phyloP scores from a whole-genome alignment of 768 basidiomycete species.

The Suillus subalutaceus region DNA sequence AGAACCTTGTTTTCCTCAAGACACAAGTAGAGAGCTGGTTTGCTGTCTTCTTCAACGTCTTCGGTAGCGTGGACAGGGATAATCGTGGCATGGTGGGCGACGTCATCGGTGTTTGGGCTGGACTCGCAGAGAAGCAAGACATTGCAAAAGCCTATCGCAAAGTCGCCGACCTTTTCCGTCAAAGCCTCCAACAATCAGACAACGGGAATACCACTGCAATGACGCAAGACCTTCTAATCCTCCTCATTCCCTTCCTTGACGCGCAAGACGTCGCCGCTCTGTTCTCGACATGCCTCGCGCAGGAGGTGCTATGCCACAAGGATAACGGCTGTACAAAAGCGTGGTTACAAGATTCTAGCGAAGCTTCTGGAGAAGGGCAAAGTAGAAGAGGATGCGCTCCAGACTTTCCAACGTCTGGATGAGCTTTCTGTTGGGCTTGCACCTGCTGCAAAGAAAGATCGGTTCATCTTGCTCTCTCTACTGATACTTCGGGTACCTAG shows the following conservation, averaged over 20 bases:
- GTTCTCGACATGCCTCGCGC: constrained; percentile 68
- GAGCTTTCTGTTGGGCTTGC: constrained; percentile 65
- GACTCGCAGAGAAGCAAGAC: constrained; percentile 78
- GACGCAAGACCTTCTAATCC: constrained; percentile 82
- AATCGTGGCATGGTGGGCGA: constrained; percentile 78
- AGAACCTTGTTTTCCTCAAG: constrained; percentile 72
- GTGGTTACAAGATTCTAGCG: constrained; percentile 86
- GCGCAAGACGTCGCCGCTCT: constrained; percentile 59
- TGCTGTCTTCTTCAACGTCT: constrained; percentile 96
- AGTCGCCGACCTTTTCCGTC: constrained; percentile 69
- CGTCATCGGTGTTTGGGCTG: constrained; percentile 85
- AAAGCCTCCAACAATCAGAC: constrained; percentile 52
- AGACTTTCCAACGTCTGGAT: constrained; percentile 66
- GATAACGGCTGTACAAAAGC: constrained; percentile 95
- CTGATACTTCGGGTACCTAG: constrained; percentile 72
- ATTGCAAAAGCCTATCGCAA: constrained; percentile 81
- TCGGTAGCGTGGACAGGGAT: constrained; percentile 80
- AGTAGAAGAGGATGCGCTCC: constrained; percentile 55
- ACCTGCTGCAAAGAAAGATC: constrained; percentile 93
- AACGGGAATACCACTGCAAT: constrained; percentile 58
- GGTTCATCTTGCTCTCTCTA: constrained; percentile 71
- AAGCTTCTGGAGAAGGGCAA: constrained; percentile 71
- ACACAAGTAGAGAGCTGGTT: constrained; percentile 91
- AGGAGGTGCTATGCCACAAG: constrained; percentile 68
- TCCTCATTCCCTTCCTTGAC: constrained; percentile 80